These are phyloP conservation scores for Gigaspora rosea DNA, from an alignment of 192 early-diverging fungal genomes.

Conservation along the genomic window DNA sequence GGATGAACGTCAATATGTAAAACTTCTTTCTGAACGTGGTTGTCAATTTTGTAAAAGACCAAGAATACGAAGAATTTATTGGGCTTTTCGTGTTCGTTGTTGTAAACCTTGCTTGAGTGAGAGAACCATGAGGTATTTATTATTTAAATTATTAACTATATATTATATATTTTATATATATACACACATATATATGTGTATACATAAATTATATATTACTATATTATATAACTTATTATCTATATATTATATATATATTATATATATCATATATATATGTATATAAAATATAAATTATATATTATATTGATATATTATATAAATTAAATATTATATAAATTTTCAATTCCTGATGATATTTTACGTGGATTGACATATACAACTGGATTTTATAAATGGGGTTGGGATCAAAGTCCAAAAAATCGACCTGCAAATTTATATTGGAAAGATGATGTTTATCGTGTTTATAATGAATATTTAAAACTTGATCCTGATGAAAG, in stretches of 20 bases:
- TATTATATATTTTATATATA: not conserved
- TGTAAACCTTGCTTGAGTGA: conserved; percentile 20
- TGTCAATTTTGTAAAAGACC: conserved; percentile 26
- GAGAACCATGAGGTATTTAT: conserved; percentile 29
- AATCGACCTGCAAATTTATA: conserved; percentile 14
- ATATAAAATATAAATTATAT: too few relatives aligned
- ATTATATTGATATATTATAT: too few relatives aligned
- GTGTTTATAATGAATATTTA: not conserved
- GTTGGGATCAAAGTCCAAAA: conserved; percentile 8
- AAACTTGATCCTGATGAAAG: not conserved
- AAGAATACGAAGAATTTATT: conserved; percentile 22
- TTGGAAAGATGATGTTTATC: not conserved
- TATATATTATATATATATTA: too few relatives aligned
- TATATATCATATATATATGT: too few relatives aligned
- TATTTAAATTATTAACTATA: not conserved
- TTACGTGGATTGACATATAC: not conserved
- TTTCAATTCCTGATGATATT: conserved; percentile 20
- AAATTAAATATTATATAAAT: not conserved
- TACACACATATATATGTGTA: too few relatives aligned
- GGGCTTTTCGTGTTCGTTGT: conserved; percentile 25
- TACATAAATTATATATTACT: too few relatives aligned
- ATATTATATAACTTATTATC: too few relatives aligned
- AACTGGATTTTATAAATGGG: conserved; percentile 8
- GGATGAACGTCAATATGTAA: conserved; percentile 10
- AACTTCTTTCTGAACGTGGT: not conserved